Percentiles rank a stretch among this genome's conserved stretches.
Conservation (phyloP, 2,329 filamentous ascomycete species). For the Cladophialophora chaetospira region DNA sequence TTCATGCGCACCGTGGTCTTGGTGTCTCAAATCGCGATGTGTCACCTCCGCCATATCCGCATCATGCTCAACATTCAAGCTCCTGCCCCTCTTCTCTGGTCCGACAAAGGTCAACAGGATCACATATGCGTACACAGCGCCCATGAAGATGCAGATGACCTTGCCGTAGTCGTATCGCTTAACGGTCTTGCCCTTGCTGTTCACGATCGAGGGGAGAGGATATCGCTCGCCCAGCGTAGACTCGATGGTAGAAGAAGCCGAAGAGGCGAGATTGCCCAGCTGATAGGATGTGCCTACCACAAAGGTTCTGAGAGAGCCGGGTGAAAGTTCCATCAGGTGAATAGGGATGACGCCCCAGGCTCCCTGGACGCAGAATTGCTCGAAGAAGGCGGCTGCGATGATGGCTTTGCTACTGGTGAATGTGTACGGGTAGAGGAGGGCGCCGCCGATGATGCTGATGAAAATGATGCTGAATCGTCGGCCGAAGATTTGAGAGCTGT, state of each 20-base stretch:
- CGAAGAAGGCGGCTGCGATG: constrained; percentile 80
- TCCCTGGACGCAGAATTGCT: constrained; percentile 77
- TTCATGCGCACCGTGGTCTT: constrained; percentile 13
- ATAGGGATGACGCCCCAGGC: constrained; percentile 76
- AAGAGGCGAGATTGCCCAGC: constrained; percentile 63
- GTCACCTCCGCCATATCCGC: constrained; percentile 48
- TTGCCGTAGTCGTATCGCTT: constrained; percentile 73
- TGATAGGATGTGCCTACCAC: constrained; percentile 66
- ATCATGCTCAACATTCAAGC: constrained; percentile 52
- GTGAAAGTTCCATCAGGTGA: constrained; percentile 66
- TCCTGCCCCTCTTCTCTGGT: constrained; percentile 50
- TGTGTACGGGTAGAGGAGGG: constrained; percentile 80
- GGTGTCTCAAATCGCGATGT: constrained; percentile 26
- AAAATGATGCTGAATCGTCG: constrained; percentile 69
- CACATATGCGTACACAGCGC: constrained; percentile 69
- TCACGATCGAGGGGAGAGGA: constrained; percentile 60
- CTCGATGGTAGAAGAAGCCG: constrained; percentile 72
- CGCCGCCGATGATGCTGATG: constrained; percentile 67
- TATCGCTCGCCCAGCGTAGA: constrained; percentile 73
- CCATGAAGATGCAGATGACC: constrained; percentile 92
- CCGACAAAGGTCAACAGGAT: constrained; percentile 54
- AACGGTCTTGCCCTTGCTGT: constrained; percentile 44
- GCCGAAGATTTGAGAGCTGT: constrained; percentile 68
- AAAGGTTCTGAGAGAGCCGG: constrained; percentile 62
- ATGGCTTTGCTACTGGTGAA: constrained; percentile 65